A percentile compares a stretch with the other conserved stretches of the same genome.
These are phyloP conservation scores for Barbarea vulgaris DNA, from an alignment of 345 rosid species.

Conservation along the genomic window DNA sequence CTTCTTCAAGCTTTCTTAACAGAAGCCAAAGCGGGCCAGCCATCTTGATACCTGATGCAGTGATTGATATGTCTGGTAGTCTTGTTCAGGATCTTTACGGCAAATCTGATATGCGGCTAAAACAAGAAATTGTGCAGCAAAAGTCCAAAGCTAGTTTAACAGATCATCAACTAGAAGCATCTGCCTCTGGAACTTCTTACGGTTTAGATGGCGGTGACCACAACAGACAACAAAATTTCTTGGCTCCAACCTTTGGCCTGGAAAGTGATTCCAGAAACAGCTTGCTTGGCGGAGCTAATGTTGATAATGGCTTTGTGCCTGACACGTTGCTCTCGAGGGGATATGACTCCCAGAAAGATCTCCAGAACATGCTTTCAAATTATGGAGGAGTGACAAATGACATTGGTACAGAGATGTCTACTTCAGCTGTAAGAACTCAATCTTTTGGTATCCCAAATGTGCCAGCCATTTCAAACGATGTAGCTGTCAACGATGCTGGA, in stretches of 20 bases:
- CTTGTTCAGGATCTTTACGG: constrained; percentile 69
- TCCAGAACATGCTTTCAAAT: constrained; percentile 84
- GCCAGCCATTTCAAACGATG: constrained; percentile 75
- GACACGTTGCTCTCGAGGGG: constrained; percentile 84
- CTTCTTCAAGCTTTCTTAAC: constrained; percentile 63
- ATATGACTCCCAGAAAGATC: constrained; percentile 92
- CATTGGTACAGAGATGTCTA: constrained; percentile 87
- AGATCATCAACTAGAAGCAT: constrained; percentile 91
- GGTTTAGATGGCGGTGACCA: constrained; percentile 67
- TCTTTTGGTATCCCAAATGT: constrained; percentile 88
- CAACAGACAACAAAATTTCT: constrained; percentile 71
- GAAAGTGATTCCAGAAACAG: constrained; percentile 73
- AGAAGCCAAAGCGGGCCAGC: constrained; percentile 69
- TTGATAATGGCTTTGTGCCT: constrained; percentile 65
- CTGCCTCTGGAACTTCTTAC: constrained; percentile 92
- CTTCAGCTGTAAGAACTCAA: constrained; percentile 87
- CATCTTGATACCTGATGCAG: constrained; percentile 52
- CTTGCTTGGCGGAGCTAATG: constrained; percentile 62
- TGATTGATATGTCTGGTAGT: constrained; percentile 57
- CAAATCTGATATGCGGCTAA: constrained; percentile 54
- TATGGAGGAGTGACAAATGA: constrained; percentile 78
- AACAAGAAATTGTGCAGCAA: constrained; percentile 56
- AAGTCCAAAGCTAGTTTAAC: constrained; percentile 65
- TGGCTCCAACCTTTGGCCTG: constrained; percentile 70
- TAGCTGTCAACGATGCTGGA: constrained; percentile 72